Conservation (phyloP, 371 early-diverging fungal genomes). For the Mucor piriformis region DNA sequence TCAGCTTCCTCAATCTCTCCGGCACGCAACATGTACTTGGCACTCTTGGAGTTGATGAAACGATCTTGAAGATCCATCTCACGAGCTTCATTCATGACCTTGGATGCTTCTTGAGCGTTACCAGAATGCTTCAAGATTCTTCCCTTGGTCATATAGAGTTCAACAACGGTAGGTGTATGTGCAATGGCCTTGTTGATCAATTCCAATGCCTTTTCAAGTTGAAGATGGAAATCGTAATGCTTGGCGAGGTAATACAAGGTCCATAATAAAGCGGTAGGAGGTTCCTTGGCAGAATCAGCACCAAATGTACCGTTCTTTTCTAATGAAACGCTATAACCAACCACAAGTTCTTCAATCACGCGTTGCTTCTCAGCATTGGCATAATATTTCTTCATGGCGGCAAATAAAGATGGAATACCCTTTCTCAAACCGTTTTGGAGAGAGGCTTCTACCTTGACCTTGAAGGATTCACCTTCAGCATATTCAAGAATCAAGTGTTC, state of each 20-base stretch:
- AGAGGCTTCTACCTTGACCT: slow-evolving; percentile 59
- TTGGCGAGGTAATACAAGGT: slow-evolving; percentile 88
- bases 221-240: slow-evolving; percentile 74
- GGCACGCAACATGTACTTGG: slow-evolving; percentile 92
- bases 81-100: slow-evolving; percentile 83
- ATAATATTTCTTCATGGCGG: slow-evolving; percentile 78
- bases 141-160: slow-evolving; percentile 93
- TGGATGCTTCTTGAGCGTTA: slow-evolving; percentile 67
- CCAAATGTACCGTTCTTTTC: slow-evolving; percentile 54
- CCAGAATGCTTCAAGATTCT: slow-evolving; percentile 92
- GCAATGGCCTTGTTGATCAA: slow-evolving; percentile 82
- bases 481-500: slow-evolving; percentile 76
- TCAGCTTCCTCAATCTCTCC: slow-evolving; percentile 84
- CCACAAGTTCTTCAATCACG: slow-evolving; percentile 67
- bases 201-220: slow-evolving; percentile 70
- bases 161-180: slow-evolving; percentile 87
- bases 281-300: slow-evolving; percentile 60
- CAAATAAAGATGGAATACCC: slow-evolving; percentile 92
- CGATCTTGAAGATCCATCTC: slow-evolving; percentile 93
- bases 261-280: slow-evolving; percentile 87
- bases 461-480: slow-evolving; percentile 76
- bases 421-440: slow-evolving; percentile 79
- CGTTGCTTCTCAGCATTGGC: slow-evolving; percentile 65
- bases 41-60: slow-evolving; percentile 92
- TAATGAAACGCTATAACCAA: slow-evolving; percentile 60